Conservation (phyloP, 73 alveolate species). For the Paraurostyla sp. region DNA sequence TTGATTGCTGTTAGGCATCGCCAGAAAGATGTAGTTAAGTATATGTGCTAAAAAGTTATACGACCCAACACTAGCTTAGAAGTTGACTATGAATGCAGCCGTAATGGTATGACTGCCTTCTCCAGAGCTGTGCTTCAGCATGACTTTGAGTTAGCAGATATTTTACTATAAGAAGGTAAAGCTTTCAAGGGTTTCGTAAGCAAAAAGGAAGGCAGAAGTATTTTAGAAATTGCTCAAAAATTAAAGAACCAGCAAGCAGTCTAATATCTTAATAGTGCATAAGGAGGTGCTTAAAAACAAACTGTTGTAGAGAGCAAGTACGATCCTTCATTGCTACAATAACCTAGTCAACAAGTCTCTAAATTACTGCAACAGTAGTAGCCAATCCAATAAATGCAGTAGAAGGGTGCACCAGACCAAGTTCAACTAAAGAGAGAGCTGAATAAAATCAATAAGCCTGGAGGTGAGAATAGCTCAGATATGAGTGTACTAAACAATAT, state of each 20-base stretch:
- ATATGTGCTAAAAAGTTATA: neutral
- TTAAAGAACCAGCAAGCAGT: neutral
- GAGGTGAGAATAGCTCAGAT: too few relatives aligned
- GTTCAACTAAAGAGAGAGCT: too few relatives aligned
- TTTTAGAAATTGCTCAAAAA: neutral
- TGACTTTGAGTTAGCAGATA: neutral
- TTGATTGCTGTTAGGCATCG: constrained; percentile 26
- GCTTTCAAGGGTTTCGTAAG: constrained; percentile 12
- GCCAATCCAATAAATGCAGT: neutral
- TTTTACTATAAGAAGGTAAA: neutral
- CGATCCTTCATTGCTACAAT: neutral
- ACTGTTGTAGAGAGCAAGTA: constrained; percentile 11
- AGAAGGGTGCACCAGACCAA: too few relatives aligned
- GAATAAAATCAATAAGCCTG: too few relatives aligned
- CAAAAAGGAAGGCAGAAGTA: constrained; percentile 13
- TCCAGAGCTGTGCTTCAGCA: neutral
- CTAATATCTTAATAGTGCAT: neutral
- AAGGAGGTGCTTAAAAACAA: constrained; percentile 12
- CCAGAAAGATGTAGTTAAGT: neutral
- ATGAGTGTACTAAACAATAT: too few relatives aligned
- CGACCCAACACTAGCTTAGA: neutral
- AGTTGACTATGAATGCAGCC: constrained; percentile 31
- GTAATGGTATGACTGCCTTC: constrained; percentile 46
- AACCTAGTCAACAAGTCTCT: neutral
- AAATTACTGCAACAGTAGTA: neutral